A percentile compares a stretch with the other conserved stretches of the same genome.
These are phyloP conservation scores for Erysimum cheiri DNA, from an alignment of 441 rosid species.

Conservation along the genomic window DNA sequence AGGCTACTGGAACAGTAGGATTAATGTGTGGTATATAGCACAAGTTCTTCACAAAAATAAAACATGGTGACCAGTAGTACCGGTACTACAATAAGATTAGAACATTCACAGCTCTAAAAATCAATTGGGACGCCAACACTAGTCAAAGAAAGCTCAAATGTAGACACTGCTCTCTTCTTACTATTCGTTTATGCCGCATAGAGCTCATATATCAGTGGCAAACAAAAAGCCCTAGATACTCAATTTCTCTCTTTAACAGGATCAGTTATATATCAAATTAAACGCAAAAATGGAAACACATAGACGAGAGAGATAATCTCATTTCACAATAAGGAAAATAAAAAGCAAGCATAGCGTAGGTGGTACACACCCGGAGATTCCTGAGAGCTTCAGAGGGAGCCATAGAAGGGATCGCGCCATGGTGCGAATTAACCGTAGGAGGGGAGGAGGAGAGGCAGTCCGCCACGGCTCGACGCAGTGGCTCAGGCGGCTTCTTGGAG, in stretches of 20 bases:
- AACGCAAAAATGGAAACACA: constrained; percentile 13
- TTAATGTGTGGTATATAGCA: constrained; percentile 4
- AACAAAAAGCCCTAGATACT: constrained; percentile 21
- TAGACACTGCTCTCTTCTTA: not conserved
- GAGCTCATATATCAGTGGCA: not conserved
- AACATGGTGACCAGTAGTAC: not conserved
- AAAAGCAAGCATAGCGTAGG: constrained; percentile 27
- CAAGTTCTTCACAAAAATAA: constrained; percentile 3
- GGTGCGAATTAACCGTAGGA: constrained; percentile 55
- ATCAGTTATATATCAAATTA: not conserved
- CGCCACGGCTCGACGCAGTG: constrained; percentile 89
- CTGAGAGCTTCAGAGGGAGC: constrained; percentile 81
- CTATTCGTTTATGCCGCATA: not conserved
- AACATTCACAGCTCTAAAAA: constrained; percentile 24
- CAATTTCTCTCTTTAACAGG: constrained; percentile 24
- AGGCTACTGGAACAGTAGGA: constrained; percentile 16
- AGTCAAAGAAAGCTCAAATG: constrained; percentile 3
- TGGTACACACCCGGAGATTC: constrained; percentile 75
- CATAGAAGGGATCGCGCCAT: constrained; percentile 56
- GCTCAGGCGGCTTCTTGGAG: constrained; percentile 92
- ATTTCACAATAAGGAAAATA: constrained; percentile 19
- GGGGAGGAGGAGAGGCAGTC: constrained; percentile 81
- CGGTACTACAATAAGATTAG: constrained; percentile 4
- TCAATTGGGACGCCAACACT: not conserved
- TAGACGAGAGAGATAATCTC: constrained; percentile 5